Evolutionary conservation across 306 rosid species (phyloP).

Genomic region (Acacia crassicarpa): DNA sequence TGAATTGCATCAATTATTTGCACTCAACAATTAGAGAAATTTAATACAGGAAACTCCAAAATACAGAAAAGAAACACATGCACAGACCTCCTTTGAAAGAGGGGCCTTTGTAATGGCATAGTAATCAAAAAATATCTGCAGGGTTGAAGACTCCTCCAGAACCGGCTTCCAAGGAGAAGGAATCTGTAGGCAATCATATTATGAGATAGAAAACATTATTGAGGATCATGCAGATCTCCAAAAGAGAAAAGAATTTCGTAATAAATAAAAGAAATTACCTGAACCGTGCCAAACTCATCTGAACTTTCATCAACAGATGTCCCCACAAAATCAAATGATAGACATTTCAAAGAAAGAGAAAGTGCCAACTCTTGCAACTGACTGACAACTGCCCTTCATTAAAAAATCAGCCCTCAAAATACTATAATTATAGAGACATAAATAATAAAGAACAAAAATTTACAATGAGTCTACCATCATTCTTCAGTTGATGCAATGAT

Average conservation of each 20-base stretch:
- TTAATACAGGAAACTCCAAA: conserved; percentile 25
- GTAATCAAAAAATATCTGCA: conserved; percentile 91
- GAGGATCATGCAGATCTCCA: conserved; percentile 29
- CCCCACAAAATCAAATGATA: conserved; percentile 98
- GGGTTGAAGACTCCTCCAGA: conserved; percentile 90
- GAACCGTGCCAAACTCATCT: conserved; percentile 98
- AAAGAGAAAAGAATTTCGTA: conserved; percentile 6
- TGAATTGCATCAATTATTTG: not conserved
- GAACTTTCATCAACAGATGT: conserved; percentile 98
- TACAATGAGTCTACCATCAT: conserved; percentile 58
- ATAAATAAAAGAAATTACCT: conserved; percentile 52
- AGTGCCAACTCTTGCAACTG: conserved; percentile 97
- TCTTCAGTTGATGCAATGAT: conserved; percentile 85
- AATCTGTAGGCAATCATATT: conserved; percentile 59
- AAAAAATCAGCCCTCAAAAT: conserved; percentile 30
- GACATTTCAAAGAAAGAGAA: conserved; percentile 87
- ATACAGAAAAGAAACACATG: conserved; percentile 23
- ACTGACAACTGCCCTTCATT: conserved; percentile 62
- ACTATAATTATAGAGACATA: conserved; percentile 8
- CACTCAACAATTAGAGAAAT: not conserved
- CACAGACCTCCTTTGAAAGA: conserved; percentile 93
- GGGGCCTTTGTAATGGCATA: conserved; percentile 86
- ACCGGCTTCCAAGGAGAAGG: conserved; percentile 93
- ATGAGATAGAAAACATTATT: conserved; percentile 30
- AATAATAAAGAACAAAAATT: conserved; percentile 7